Conservation (phyloP, 805 yeast species). For the Sugiyamaella boreocaroliniensis region DNA sequence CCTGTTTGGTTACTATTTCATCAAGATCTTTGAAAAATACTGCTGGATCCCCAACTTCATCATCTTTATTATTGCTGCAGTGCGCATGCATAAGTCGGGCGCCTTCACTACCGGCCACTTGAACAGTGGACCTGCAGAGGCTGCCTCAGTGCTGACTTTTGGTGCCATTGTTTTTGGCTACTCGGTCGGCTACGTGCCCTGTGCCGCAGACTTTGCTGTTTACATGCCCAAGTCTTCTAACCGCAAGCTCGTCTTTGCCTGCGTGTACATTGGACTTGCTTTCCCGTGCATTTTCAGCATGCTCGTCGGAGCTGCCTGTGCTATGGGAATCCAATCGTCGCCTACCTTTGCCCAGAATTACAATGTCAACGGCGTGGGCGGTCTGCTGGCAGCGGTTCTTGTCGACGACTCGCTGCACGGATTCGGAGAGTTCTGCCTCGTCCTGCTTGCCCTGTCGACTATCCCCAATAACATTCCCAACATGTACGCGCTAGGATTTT, state of each 20-base stretch:
- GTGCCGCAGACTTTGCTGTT: conserved; percentile 86
- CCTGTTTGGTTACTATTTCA: conserved; percentile 76
- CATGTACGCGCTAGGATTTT: conserved; percentile 83
- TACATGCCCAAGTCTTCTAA: conserved; percentile 68
- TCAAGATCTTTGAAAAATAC: conserved; percentile 77
- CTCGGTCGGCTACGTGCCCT: conserved; percentile 92
- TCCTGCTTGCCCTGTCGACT: conserved; percentile 74
- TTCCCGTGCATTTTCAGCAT: conserved; percentile 65
- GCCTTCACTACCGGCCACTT: conserved; percentile 53
- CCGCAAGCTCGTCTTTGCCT: conserved; percentile 52
- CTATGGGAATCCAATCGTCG: conserved; percentile 46
- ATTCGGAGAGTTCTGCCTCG: conserved; percentile 86
- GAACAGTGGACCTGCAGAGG: conserved; percentile 56
- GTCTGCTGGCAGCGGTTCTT: conserved; percentile 70
- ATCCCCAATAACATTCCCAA: conserved; percentile 90
- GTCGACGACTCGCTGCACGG: conserved; percentile 77
- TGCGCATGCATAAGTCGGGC: conserved; percentile 60
- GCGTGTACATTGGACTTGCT: conserved; percentile 56
- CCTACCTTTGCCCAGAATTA: conserved; percentile 45
- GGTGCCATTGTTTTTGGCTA: conserved; percentile 82
- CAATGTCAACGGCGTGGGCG: conserved; percentile 59
- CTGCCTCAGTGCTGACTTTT: conserved; percentile 69
- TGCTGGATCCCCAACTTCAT: conserved; percentile 80
- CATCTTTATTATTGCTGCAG: conserved; percentile 71
- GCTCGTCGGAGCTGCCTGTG: conserved; percentile 82